Evolutionary conservation across 2,329 filamentous ascomycete species (phyloP), one percentile per base, ranked within the genome.

Genomic region (Polytolypa hystricis): DNA sequence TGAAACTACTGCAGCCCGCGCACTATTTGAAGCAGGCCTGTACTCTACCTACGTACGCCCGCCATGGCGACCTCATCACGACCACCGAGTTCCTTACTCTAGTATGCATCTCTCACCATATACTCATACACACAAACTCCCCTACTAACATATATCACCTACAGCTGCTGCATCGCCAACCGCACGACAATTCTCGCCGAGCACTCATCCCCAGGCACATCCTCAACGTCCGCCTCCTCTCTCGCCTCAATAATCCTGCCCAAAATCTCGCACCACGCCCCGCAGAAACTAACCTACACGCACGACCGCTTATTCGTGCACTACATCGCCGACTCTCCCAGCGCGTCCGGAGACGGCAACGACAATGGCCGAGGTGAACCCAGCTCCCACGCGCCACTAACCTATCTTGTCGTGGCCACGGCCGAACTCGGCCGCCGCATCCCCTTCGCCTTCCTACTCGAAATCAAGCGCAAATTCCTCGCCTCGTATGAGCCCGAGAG

Each of bases 181-280:
- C 81, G 91, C 55, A 84, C 77, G 38, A 96, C 87, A 30, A 94
- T 98, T 63, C 79, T 98, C 42, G 69, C 84, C 53, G 91, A 98
- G 66, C 89, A 93, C 67, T 93, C 85, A 33, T 79, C 84, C 21
- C 85, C 85, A 2, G 82, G 86, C 43, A 79, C 82, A 7, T 84
- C 81, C 28, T 78, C 84, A 48, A 83, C 84, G 39, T 86, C 84
- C 50, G 84, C 86, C 44, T 93, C 85, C 4, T 86, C 81, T 9
- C 81, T 96, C 51, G 85, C 89, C 48, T 91, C 86, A 30, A 71
- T 95, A 51, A 86, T 98, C 66, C 84, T 98, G 30, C 91, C 93
- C 40, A 94, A 94, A 61, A 93, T 98, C 69, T 71, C 73, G 38
- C 91, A 98, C 66, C 65, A 70, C 45, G 67, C 72, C 19, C 71